phyloP scores from a whole-genome alignment of 495 filamentous ascomycete genomes.

The Penicillium antarcticum region DNA sequence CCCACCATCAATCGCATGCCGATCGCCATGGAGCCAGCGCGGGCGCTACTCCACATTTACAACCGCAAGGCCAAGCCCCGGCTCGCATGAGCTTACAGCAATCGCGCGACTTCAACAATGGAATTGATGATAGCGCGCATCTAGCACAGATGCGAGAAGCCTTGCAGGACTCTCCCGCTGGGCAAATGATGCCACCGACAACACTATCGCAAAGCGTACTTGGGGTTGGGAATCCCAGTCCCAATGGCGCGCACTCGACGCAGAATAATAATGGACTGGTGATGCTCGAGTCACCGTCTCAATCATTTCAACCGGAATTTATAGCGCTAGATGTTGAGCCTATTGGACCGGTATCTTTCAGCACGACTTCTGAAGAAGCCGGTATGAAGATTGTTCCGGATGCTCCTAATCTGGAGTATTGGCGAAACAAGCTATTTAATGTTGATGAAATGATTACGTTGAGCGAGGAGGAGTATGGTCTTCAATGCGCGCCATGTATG shows the following conservation, averaged over 20 bases:
- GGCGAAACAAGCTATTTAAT: conserved; percentile 75
- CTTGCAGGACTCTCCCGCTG: conserved; percentile 10
- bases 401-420: conserved; percentile 67
- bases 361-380: conserved; percentile 34
- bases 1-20: conserved; percentile 16
- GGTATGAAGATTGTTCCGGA: conserved; percentile 52
- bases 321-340: conserved; percentile 6
- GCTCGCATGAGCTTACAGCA: neutral
- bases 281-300: conserved; percentile 8
- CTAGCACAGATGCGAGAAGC: conserved; percentile 7
- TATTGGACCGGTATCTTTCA: conserved; percentile 10
- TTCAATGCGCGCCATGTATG: conserved; percentile 1
- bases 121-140: neutral
- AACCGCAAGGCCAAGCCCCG: neutral
- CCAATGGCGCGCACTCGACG: conserved; percentile 5
- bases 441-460: conserved; percentile 71
- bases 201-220: conserved; percentile 2
- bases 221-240: neutral
- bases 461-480: conserved; percentile 74
- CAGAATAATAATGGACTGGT: conserved; percentile 11
- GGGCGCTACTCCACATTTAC: neutral
- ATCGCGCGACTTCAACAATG: neutral
- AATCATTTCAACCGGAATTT: conserved; percentile 11
- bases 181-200: neutral
- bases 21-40: neutral